Base-by-base conservation (phyloP, 2,329 filamentous ascomycete species). In the Monosporascus sp. region DNA sequence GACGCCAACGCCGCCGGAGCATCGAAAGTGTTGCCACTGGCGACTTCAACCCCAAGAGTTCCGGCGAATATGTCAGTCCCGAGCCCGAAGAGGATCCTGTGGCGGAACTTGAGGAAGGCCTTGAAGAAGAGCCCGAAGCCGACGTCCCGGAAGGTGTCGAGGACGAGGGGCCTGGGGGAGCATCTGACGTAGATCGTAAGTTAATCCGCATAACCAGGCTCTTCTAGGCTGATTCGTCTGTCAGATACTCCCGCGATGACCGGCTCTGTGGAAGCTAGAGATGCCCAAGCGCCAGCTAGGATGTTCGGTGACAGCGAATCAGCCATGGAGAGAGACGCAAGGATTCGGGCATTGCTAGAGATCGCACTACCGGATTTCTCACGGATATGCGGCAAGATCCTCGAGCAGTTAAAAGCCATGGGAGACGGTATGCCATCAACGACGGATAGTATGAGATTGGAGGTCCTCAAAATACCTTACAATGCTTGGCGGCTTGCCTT, bases 291-390 rank as follows among this genome's bases (percentile, higher is more conserved):
- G 20, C 48, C 41, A 25, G 42, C 47, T 8, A 46, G 54, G 15
- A 22, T 37, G 6, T 57, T 58, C 17, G 51, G 55, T 20, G 24
- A 48, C 34, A 51, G 51, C 24, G 61, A 60, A n/a, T 54, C 54
- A n/a, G 48, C 56, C 15, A 57, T 60, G 20, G 55, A 61, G 27
- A 55, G 55, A 31, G 54, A 50, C 31, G 59, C 57, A 17, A 60
- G 52, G 48, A 50, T 64, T 6, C 54, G 61, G 36, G 64, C 65
- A 34, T 51, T 65, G 47, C 45, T 65, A 27, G 59, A 66, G 41
- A 63, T 61, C 53, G 64, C 62, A 31, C 53, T 65, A 20, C 64
- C 64, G 15, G 62, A 64, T 46, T 53, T 65, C 34, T 47, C 42
- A 17, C 60, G 59, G 36, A 63, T 63, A 57, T 59, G 55, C 42